Base-by-base conservation (phyloP, 2,329 filamentous ascomycete species). In the Emergomyces africanus region DNA sequence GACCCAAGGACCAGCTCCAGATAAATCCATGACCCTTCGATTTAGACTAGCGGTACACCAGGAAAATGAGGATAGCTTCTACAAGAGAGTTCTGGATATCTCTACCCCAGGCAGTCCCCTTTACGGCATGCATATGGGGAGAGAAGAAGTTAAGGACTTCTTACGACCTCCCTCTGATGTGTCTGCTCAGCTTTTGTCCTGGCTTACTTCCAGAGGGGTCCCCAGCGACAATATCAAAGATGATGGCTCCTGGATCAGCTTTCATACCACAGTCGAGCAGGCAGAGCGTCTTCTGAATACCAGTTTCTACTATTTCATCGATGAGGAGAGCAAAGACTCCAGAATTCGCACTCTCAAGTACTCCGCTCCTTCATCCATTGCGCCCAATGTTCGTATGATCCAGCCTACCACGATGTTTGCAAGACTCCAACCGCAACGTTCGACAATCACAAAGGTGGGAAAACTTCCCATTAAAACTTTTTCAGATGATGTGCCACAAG, bases 331-430 rank as follows among this genome's bases (percentile, higher is more conserved):
- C 56, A 73, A 14, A 66, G 70, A 10, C 71, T 73, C 44, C 25
- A 78, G 75, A 64, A 75, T 86, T 44, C 78, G 84, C 49, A 78
- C 80, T 5, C 70, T 81, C 18, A 73, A 77, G 53, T 88, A 88
- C 70, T 86, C 82, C 0, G 77, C 88, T 0, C 86, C 85, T 0
- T 74, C 74, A 56, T 69, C 77, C 0, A 69, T 88, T 8, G 75
- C 77, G 57, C 65, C 74, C 49, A 76, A 83, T 64, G 77, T 88
- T 60, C 80, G 82, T 60, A 77, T 86, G 66, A 81, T 87, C 54
- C 82, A 86, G 68, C 84, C 84, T 0, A 87, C 84, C 0, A 87
- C 82, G 3, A 77, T 80, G 44, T 87, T 87, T 60, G 80, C 81
- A 25, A 46, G 44, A 25, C 20, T 57, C 20, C 53, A 49, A 41